Evolutionary conservation across 2,329 filamentous ascomycete species (phyloP).

Genomic region (Ascochyta clinopodiicola): DNA sequence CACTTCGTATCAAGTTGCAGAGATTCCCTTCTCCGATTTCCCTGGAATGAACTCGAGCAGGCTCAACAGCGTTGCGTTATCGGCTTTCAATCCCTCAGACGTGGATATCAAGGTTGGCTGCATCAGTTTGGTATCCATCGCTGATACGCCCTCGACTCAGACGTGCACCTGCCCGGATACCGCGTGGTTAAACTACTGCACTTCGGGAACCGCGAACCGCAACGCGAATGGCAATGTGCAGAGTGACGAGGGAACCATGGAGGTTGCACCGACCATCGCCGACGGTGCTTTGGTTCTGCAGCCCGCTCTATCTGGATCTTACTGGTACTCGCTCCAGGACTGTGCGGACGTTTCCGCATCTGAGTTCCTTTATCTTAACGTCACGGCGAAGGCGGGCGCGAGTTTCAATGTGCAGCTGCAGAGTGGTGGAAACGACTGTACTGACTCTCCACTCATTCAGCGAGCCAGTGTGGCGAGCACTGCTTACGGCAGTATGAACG

Average conservation of each 20-base stretch:
- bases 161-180: constrained; percentile 11
- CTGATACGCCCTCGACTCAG: not conserved
- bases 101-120: constrained; percentile 11
- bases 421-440: constrained; percentile 2
- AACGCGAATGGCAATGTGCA: constrained; percentile 11
- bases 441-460: not conserved
- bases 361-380: constrained; percentile 8
- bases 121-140: constrained; percentile 2
- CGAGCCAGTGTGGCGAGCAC: constrained; percentile 1
- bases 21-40: constrained; percentile 15
- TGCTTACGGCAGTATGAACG: constrained; percentile 12
- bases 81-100: constrained; percentile 7
- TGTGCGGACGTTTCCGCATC: constrained; percentile 6
- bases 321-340: constrained; percentile 17
- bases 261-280: not conserved
- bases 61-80: constrained; percentile 10
- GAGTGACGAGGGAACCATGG: constrained; percentile 17
- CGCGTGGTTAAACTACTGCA: constrained; percentile 18
- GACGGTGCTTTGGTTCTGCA: constrained; percentile 8
- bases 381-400: constrained; percentile 11
- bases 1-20: constrained; percentile 8
- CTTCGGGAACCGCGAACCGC: constrained; percentile 2
- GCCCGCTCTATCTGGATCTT: constrained; percentile 6
- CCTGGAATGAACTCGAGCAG: constrained; percentile 11
- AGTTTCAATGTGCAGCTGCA: constrained; percentile 18